A percentile compares a stretch with the other conserved stretches of the same genome.
Conservation (phyloP, 2,329 filamentous ascomycete genomes). For the Truncatella angustata region DNA sequence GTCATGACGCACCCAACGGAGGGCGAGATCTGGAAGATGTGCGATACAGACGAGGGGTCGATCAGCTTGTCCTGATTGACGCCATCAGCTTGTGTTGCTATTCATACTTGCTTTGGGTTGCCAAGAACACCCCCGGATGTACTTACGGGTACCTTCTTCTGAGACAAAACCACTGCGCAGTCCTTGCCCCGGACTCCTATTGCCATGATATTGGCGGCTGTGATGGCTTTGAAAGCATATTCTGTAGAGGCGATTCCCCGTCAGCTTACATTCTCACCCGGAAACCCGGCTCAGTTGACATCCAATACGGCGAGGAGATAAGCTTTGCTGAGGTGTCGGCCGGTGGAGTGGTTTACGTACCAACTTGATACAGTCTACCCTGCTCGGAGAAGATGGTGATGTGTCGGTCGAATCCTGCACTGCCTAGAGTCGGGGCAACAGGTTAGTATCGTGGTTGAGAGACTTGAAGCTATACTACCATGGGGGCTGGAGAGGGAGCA, state of each 20-base stretch:
- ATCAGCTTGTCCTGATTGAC: constrained; percentile 88
- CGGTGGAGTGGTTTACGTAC: constrained; percentile 55
- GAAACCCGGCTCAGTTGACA: not conserved
- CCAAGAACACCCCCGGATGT: constrained; percentile 18
- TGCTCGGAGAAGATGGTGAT: constrained; percentile 99
- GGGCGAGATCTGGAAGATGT: constrained; percentile 95
- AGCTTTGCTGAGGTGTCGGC: not conserved
- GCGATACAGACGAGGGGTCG: constrained; percentile 92
- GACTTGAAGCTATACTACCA: constrained; percentile 11
- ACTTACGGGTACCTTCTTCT: constrained; percentile 98
- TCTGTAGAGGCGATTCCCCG: constrained; percentile 54
- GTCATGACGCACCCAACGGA: constrained; percentile 98
- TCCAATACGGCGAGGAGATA: not conserved
- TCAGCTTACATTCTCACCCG: not conserved
- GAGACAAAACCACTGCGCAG: constrained; percentile 94
- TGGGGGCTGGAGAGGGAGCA: constrained; percentile 21
- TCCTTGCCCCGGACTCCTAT: constrained; percentile 94
- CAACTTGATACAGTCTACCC: constrained; percentile 98
- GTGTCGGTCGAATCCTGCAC: constrained; percentile 93
- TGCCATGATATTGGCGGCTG: constrained; percentile 97
- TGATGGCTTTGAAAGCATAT: constrained; percentile 99
- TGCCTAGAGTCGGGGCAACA: constrained; percentile 49
- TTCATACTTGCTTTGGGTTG: too few relatives aligned
- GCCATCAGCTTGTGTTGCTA: constrained; percentile 33
- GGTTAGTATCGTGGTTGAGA: constrained; percentile 24